Conservation (phyloP, 305 asterid species). For the Solanum hybrid region DNA sequence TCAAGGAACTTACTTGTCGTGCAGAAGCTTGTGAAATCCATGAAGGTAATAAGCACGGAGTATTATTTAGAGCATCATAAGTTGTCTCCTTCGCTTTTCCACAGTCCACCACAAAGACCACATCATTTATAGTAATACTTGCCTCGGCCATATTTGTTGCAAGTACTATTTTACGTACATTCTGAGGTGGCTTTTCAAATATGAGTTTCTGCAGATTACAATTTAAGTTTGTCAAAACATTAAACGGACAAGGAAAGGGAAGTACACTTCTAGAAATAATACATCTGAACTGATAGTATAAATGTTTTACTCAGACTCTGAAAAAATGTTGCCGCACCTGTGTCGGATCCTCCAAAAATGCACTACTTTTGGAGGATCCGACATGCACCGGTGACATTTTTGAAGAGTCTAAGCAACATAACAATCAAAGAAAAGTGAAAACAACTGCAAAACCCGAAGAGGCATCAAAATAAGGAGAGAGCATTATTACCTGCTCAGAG, state of each 20-base stretch:
- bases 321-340: neutral
- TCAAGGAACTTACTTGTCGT: slow-evolving; percentile 65
- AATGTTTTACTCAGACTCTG: neutral
- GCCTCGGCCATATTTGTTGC: slow-evolving; percentile 99
- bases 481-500: slow-evolving; percentile 69
- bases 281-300: neutral
- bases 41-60: slow-evolving; percentile 93
- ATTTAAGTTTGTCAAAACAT: neutral
- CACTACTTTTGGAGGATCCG: neutral
- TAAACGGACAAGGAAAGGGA: neutral
- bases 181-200: slow-evolving; percentile 86
- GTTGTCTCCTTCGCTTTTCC: slow-evolving; percentile 99
- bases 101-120: slow-evolving; percentile 97
- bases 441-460: neutral
- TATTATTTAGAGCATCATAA: slow-evolving; percentile 84
- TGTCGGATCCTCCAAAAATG: neutral
- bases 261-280: neutral
- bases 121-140: slow-evolving; percentile 93
- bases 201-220: slow-evolving; percentile 68
- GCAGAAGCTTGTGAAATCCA: slow-evolving; percentile 99
- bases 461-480: neutral
- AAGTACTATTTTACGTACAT: slow-evolving; percentile 89
- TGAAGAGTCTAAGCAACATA: neutral
- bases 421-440: neutral
- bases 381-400: neutral